Percentiles rank a stretch among this genome's conserved stretches.
These are phyloP conservation scores for Debaryomyces sp. DNA, from an alignment of 1,139 yeast species.

Conservation along the genomic window DNA sequence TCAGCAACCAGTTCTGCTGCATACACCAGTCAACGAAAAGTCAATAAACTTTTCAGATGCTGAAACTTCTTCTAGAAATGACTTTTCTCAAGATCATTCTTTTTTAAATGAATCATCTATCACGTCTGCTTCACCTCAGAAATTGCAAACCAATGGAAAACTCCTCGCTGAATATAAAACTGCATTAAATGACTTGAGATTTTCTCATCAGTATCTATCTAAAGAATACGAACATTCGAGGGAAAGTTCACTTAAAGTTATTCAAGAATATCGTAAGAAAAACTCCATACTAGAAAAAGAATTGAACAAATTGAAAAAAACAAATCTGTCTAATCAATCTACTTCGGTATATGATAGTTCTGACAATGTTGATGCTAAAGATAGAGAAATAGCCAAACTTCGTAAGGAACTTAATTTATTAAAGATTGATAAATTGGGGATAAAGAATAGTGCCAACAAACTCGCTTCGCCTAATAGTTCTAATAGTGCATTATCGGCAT, in stretches of 20 bases:
- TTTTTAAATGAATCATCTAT: slow-evolving; percentile 29
- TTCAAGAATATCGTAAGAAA: slow-evolving; percentile 53
- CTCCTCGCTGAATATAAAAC: slow-evolving; percentile 49
- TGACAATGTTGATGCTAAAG: slow-evolving; percentile 35
- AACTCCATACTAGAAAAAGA: slow-evolving; percentile 49
- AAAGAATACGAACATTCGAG: slow-evolving; percentile 63
- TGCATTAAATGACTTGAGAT: slow-evolving; percentile 61
- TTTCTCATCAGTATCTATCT: slow-evolving; percentile 63
- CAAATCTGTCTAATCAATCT: slow-evolving; percentile 9
- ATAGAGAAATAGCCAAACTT: slow-evolving; percentile 47
- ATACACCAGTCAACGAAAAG: slow-evolving; percentile 13
- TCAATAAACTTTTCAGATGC: slow-evolving; percentile 15
- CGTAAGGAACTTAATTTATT: slow-evolving; percentile 52
- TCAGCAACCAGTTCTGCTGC: not conserved
- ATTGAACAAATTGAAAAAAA: slow-evolving; percentile 28
- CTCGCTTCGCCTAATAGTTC: slow-evolving; percentile 14
- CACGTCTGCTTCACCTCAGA: slow-evolving; percentile 27
- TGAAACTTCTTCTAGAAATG: slow-evolving; percentile 15
- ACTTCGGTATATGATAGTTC: not conserved
- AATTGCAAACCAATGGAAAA: slow-evolving; percentile 24
- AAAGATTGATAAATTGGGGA: slow-evolving; percentile 52
- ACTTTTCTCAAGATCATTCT: slow-evolving; percentile 18
- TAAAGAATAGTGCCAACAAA: slow-evolving; percentile 14
- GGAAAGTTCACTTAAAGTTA: slow-evolving; percentile 47
- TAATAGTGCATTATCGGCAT: slow-evolving; percentile 12